A percentile compares a stretch with the other conserved stretches of the same genome.
These are phyloP conservation scores for Buxus sempervirens DNA, from an alignment of 164 flowering plant genomes.

Conservation along the genomic window DNA sequence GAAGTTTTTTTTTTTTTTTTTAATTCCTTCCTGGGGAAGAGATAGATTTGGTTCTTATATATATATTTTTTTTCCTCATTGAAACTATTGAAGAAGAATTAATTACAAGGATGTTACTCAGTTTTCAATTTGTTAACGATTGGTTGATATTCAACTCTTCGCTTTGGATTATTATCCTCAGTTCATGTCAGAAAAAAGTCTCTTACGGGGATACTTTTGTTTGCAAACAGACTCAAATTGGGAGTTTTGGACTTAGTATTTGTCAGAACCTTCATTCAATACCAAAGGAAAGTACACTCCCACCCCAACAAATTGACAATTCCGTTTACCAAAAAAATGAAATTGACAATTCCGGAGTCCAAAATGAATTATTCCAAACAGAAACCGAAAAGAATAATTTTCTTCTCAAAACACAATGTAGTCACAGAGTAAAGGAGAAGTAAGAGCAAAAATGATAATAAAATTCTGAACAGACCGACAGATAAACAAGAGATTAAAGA, in stretches of 20 bases:
- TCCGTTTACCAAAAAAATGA: too few relatives aligned
- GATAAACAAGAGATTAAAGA: not conserved
- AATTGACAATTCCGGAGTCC: not conserved
- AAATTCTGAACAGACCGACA: not conserved
- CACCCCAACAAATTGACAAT: not conserved
- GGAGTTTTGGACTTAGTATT: too few relatives aligned
- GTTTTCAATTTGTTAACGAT: not conserved
- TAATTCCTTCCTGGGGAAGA: too few relatives aligned
- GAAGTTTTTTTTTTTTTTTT: too few relatives aligned
- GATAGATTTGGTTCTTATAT: not conserved
- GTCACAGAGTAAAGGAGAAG: not conserved
- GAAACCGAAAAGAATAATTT: not conserved
- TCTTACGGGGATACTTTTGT: too few relatives aligned
- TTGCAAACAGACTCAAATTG: too few relatives aligned
- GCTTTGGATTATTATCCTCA: not conserved
- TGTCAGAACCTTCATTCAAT: too few relatives aligned
- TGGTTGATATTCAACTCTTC: not conserved
- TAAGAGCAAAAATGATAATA: not conserved
- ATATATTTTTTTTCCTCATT: not conserved
- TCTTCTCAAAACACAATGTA: not conserved
- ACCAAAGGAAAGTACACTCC: not conserved
- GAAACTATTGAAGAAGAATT: not conserved
- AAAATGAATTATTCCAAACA: not conserved
- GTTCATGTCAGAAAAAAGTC: not conserved
- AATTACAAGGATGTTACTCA: not conserved